Evolutionary conservation across 805 yeast genomes (phyloP).

Genomic region (Gaillardinia entomophila): DNA sequence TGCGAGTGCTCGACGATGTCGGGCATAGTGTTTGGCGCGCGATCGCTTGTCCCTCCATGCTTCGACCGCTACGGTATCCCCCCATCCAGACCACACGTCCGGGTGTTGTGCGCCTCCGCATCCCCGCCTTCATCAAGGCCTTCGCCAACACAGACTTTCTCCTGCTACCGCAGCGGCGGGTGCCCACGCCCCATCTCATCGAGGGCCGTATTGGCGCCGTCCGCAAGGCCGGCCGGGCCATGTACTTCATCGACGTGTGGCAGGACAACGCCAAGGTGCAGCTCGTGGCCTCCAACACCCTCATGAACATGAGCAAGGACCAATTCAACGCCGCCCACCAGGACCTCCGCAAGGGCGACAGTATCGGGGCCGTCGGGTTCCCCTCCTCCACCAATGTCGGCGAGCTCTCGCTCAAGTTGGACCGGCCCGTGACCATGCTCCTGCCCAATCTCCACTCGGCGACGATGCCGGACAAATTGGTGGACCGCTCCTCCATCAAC

Average conservation of each 20-base stretch:
- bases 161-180: slow-evolving; percentile 5
- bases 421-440: slow-evolving; percentile 43
- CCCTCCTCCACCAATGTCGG: slow-evolving; percentile 77
- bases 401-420: slow-evolving; percentile 66
- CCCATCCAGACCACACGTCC: background rate
- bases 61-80: too few species aligned
- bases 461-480: slow-evolving; percentile 53
- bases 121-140: slow-evolving; percentile 32
- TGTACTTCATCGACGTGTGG: slow-evolving; percentile 60
- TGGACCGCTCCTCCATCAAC: slow-evolving; percentile 51
- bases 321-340: slow-evolving; percentile 35
- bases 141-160: slow-evolving; percentile 17
- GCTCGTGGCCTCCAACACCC: slow-evolving; percentile 51
- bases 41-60: too few species aligned
- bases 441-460: slow-evolving; percentile 54
- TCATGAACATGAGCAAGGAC: slow-evolving; percentile 35
- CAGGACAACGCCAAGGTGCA: slow-evolving; percentile 61
- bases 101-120: slow-evolving; percentile 15
- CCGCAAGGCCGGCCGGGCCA: slow-evolving; percentile 62
- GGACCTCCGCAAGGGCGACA: slow-evolving; percentile 65
- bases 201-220: slow-evolving; percentile 59
- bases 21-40: too few species aligned
- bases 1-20: too few species aligned
- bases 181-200: slow-evolving; percentile 5
- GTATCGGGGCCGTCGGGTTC: slow-evolving; percentile 55